A percentile compares a stretch with the other conserved stretches of the same genome.
phyloP scores from a whole-genome alignment of 257 asterid genomes.

The Penstemon davidsonii region DNA sequence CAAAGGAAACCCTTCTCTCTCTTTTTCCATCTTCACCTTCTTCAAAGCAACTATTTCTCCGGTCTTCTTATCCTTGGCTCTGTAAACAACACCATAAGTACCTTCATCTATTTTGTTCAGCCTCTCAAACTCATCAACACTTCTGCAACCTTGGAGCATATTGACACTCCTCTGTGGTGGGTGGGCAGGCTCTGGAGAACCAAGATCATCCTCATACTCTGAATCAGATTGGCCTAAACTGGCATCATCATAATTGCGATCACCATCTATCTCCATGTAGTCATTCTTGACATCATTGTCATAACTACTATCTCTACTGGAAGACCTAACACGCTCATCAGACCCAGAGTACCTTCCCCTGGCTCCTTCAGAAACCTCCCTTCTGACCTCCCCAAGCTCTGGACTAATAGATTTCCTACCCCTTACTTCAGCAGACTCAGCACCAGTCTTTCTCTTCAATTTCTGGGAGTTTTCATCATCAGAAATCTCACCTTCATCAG shows the following conservation, averaged over 20 bases:
- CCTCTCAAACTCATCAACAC: conserved; percentile 81
- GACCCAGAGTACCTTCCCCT: conserved; percentile 57
- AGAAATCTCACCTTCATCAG: conserved; percentile 73
- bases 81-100: conserved; percentile 80
- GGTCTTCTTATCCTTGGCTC: conserved; percentile 82
- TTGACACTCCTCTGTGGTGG: conserved; percentile 64
- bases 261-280: conserved; percentile 48
- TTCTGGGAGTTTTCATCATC: conserved; percentile 46
- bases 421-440: conserved; percentile 47
- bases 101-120: conserved; percentile 92
- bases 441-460: conserved; percentile 39
- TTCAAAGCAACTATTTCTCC: conserved; percentile 90
- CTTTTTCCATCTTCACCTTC: conserved; percentile 88
- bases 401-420: conserved; percentile 57
- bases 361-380: conserved; percentile 54
- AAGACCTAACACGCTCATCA: conserved; percentile 61
- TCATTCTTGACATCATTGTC: conserved; percentile 44
- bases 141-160: conserved; percentile 94
- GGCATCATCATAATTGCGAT: conserved; percentile 36
- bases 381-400: conserved; percentile 50
- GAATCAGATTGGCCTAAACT: conserved; percentile 49
- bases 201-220: conserved; percentile 54
- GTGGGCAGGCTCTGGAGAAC: conserved; percentile 47
- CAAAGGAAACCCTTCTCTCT: conserved; percentile 86
- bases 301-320: conserved; percentile 60